phyloP scores from a whole-genome alignment of 2,329 filamentous ascomycete genomes.

The Pezicula radicicola region DNA sequence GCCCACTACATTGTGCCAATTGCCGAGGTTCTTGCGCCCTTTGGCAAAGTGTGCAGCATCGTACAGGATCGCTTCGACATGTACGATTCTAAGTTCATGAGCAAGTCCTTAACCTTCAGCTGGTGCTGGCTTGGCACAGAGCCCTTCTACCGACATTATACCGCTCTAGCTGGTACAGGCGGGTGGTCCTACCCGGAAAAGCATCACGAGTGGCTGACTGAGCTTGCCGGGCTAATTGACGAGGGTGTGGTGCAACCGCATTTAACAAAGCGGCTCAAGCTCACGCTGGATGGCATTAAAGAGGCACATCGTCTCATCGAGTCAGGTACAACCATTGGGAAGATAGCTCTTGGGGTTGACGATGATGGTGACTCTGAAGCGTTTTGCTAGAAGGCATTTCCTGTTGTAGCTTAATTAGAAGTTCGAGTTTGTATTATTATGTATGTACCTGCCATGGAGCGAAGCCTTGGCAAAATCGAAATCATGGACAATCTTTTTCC shows the following conservation, averaged over 20 bases:
- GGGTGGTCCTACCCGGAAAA: conserved; percentile 33
- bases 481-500: no score
- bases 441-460: no score
- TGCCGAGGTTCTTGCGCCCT: conserved; percentile 36
- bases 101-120: conserved; percentile 38
- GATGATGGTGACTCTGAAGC: no score
- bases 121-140: conserved; percentile 41
- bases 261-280: conserved; percentile 31
- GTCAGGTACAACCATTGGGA: conserved; percentile 32
- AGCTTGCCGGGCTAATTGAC: conserved; percentile 32
- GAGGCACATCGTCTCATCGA: conserved; percentile 37
- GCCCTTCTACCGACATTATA: conserved; percentile 36
- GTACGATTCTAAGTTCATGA: conserved; percentile 44
- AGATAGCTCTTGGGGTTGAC: conserved; percentile 32
- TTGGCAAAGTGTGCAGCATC: conserved; percentile 42
- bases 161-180: no score
- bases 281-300: conserved; percentile 34
- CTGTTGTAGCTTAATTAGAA: no score
- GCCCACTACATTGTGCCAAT: conserved; percentile 37
- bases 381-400: no score
- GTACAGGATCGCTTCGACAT: conserved; percentile 39
- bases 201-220: conserved; percentile 36
- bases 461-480: no score
- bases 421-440: no score
- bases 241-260: conserved; percentile 34